phyloP scores from a whole-genome alignment of 768 basidiomycete genomes.

The Tricholoma saponaceum region DNA sequence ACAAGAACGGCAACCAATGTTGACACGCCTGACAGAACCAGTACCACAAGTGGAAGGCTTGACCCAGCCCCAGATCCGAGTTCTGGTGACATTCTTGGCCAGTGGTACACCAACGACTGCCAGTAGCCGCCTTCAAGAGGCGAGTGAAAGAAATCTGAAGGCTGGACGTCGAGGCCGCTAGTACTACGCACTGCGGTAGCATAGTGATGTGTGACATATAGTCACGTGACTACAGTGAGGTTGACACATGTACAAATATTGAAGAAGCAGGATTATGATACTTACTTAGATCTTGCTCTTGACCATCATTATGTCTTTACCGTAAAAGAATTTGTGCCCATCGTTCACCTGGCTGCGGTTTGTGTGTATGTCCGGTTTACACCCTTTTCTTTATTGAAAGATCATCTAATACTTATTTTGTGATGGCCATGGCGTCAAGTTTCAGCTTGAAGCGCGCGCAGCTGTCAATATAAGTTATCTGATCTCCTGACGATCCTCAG shows the following conservation, averaged over 20 bases:
- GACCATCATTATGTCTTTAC: too few relatives aligned
- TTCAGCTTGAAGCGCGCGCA: neutral
- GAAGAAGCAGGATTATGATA: too few relatives aligned
- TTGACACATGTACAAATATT: neutral
- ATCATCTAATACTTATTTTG: too few relatives aligned
- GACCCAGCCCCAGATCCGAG: conserved; percentile 51
- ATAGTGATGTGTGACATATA: neutral
- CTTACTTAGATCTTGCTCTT: too few relatives aligned
- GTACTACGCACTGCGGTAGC: too few relatives aligned
- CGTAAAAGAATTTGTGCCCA: too few relatives aligned
- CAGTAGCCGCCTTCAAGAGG: neutral
- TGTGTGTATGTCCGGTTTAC: neutral
- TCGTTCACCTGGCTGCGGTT: too few relatives aligned
- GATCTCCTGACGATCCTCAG: neutral
- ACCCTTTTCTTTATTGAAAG: neutral
- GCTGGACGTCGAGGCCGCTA: too few relatives aligned
- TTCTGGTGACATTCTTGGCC: conserved; percentile 11
- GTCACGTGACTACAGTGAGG: neutral
- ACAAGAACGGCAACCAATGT: conserved; percentile 70
- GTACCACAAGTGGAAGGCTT: conserved; percentile 50
- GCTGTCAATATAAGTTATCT: neutral
- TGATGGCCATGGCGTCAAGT: neutral
- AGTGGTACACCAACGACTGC: neutral
- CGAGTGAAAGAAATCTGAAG: neutral
- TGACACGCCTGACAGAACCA: conserved; percentile 57